Evolutionary conservation across 1,284 basidiomycete species (phyloP).

Genomic region (Rhodotorula sp.): DNA sequence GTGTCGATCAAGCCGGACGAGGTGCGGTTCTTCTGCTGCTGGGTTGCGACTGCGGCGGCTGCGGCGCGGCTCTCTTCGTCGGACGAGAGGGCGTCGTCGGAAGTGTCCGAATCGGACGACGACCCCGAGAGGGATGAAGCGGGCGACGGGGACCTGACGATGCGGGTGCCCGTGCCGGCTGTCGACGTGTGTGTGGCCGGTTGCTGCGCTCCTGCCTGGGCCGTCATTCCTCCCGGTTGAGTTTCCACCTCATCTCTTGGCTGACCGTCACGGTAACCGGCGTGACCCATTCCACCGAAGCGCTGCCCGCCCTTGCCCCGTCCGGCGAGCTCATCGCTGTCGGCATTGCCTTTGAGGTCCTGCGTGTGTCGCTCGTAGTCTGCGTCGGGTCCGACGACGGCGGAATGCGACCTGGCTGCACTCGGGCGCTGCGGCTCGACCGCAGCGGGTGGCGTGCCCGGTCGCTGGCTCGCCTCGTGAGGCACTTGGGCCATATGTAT

Average conservation of each 20-base stretch:
- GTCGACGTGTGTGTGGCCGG: not conserved
- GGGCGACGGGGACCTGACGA: not conserved
- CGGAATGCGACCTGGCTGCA: not conserved
- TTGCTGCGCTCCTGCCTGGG: not conserved
- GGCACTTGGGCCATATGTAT: too few relatives aligned
- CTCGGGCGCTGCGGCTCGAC: not conserved
- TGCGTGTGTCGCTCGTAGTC: not conserved
- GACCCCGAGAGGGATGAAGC: not conserved
- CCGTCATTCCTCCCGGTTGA: not conserved
- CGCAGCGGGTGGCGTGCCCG: not conserved
- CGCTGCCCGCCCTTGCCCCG: conserved; percentile 23
- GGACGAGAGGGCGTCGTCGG: not conserved
- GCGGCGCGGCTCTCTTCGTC: not conserved
- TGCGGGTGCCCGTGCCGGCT: not conserved
- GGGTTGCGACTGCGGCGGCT: not conserved
- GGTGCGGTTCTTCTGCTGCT: not conserved
- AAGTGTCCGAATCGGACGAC: not conserved
- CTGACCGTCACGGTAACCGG: conserved; percentile 5
- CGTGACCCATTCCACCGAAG: conserved; percentile 32
- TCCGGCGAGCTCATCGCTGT: conserved; percentile 7
- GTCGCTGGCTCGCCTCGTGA: not conserved
- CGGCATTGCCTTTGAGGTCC: not conserved
- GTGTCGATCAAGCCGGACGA: not conserved
- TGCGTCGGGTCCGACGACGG: not conserved
- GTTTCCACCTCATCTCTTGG: not conserved